Evolutionary conservation across 2,329 filamentous ascomycete species (phyloP).

Genomic region (Xylaria sp.): DNA sequence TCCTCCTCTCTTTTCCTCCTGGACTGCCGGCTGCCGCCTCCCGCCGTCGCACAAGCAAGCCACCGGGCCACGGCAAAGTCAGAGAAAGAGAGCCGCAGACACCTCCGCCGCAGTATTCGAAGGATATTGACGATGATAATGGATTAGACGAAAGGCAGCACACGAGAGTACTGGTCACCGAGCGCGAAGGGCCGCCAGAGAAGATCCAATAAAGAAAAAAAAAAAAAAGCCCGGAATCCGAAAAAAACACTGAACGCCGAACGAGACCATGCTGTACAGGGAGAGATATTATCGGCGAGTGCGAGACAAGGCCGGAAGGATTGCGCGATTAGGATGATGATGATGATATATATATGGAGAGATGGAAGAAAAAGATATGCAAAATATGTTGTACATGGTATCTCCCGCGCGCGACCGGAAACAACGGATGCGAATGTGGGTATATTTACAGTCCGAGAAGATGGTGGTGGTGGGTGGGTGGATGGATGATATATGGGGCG

Average conservation of each 20-base stretch:
- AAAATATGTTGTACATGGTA: slow-evolving; percentile 40
- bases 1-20: slow-evolving; percentile 24
- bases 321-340: slow-evolving; percentile 5
- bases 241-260: slow-evolving; percentile 18
- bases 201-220: too few relatives aligned
- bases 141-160: slow-evolving; percentile 7
- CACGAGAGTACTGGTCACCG: too few relatives aligned
- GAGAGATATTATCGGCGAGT: slow-evolving; percentile 10
- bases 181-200: too few relatives aligned
- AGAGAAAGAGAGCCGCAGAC: slow-evolving; percentile 25
- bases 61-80: slow-evolving; percentile 18
- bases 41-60: slow-evolving; percentile 28
- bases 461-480: background rate
- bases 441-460: slow-evolving; percentile 33
- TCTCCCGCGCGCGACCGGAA: slow-evolving; percentile 35
- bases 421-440: slow-evolving; percentile 31
- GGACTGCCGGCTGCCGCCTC: slow-evolving; percentile 32
- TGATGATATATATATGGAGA: slow-evolving; percentile 26
- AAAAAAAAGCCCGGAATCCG: slow-evolving; percentile 1
- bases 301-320: slow-evolving; percentile 11
- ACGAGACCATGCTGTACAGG: slow-evolving; percentile 22
- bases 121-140: slow-evolving; percentile 8
- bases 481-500: slow-evolving; percentile 16
- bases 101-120: slow-evolving; percentile 15
- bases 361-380: slow-evolving; percentile 19